Percentiles rank a stretch among this genome's conserved stretches.
These are phyloP conservation scores for Candida michaelii DNA, from an alignment of 805 yeast genomes.

Conservation along the genomic window DNA sequence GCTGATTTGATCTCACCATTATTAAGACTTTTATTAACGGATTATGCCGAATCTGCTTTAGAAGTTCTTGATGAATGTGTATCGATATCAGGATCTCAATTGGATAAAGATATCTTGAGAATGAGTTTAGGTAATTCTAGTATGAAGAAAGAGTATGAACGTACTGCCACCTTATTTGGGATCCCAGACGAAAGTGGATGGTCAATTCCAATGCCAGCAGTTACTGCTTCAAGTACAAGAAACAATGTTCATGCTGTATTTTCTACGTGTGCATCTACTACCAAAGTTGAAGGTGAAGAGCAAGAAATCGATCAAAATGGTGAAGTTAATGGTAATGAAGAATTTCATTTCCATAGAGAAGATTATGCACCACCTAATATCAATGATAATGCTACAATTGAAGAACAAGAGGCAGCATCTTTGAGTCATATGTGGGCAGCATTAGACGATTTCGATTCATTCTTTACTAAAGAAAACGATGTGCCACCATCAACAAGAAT, in stretches of 20 bases:
- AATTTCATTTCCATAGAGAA: constrained; percentile 58
- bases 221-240: constrained; percentile 83
- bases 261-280: constrained; percentile 66
- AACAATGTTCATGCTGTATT: constrained; percentile 95
- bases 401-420: constrained; percentile 68
- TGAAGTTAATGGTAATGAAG: constrained; percentile 28
- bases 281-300: constrained; percentile 32
- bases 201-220: constrained; percentile 95
- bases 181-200: constrained; percentile 95
- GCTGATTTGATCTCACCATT: constrained; percentile 94
- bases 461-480: constrained; percentile 60
- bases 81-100: constrained; percentile 82
- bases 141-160: constrained; percentile 76
- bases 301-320: constrained; percentile 20
- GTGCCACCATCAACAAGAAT: constrained; percentile 6
- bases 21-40: constrained; percentile 74
- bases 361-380: constrained; percentile 45
- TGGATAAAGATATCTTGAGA: constrained; percentile 88
- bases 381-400: constrained; percentile 50
- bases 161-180: constrained; percentile 87
- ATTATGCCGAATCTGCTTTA: constrained; percentile 83
- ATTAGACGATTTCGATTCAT: constrained; percentile 82
- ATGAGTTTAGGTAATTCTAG: constrained; percentile 86
- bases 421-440: constrained; percentile 92
- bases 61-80: constrained; percentile 87